Evolutionary conservation across 176 grass and related monocot species (phyloP).

Genomic region (Oryza meyeriana): DNA sequence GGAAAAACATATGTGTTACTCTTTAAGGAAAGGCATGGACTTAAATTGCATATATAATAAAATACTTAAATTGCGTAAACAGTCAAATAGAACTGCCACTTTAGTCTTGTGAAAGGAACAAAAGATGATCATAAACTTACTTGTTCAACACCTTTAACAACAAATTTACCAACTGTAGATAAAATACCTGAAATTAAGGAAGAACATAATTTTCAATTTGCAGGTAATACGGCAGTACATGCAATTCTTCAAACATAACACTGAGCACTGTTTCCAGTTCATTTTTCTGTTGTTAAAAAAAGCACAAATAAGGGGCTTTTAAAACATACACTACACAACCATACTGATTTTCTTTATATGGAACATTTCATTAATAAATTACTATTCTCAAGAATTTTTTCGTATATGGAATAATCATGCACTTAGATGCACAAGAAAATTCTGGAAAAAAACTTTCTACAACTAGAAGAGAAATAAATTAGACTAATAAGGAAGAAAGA

Average conservation of each 20-base stretch:
- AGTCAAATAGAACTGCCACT: not conserved
- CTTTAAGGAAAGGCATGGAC: not conserved
- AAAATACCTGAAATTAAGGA: slow-evolving; percentile 37
- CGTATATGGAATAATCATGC: not conserved
- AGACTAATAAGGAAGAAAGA: not conserved
- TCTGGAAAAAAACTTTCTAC: not conserved
- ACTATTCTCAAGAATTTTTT: not conserved
- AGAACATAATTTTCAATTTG: not conserved
- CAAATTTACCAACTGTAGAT: slow-evolving; percentile 44
- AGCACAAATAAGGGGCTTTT: not conserved
- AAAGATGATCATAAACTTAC: not conserved
- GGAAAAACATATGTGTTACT: not conserved
- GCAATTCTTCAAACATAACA: not conserved
- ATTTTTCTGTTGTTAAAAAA: not conserved
- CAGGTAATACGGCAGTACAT: not conserved
- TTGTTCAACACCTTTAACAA: slow-evolving; percentile 65
- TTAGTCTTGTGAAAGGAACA: not conserved
- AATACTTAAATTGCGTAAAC: not conserved
- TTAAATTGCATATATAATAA: not conserved
- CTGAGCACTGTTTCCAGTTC: not conserved
- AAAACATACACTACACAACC: not conserved
- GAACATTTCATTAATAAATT: not conserved
- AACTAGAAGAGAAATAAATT: not conserved
- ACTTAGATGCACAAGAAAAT: not conserved
- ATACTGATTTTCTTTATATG: not conserved